A percentile compares a stretch with the other conserved stretches of the same genome.
Conservation (phyloP, 192 early-diverging fungal species). For the Dissophora globulifera region DNA sequence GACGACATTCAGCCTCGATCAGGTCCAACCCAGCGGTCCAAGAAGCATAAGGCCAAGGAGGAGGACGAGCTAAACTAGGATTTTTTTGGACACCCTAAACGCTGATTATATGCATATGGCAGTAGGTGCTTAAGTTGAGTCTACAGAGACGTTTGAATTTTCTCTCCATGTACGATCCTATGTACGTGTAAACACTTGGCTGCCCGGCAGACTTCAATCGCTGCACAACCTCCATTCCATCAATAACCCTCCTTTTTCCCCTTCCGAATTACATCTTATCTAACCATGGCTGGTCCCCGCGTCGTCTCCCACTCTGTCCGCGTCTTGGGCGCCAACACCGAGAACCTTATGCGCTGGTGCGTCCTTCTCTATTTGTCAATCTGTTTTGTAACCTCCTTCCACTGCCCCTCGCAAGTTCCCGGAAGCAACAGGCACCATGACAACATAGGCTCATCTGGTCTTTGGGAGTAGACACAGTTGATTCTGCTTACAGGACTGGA, state of each 20-base stretch:
- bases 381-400: background rate
- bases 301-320: slow-evolving; percentile 49
- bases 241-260: slow-evolving; percentile 1
- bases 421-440: background rate
- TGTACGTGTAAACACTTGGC: no score
- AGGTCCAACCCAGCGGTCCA: no score
- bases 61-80: no score
- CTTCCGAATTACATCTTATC: background rate
- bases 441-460: no score
- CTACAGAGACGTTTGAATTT: no score
- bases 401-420: background rate
- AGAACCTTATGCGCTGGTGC: slow-evolving; percentile 50
- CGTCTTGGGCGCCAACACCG: slow-evolving; percentile 51
- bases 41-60: no score
- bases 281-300: slow-evolving; percentile 53
- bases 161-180: no score
- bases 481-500: background rate
- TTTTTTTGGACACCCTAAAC: no score
- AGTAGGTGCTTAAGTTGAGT: no score
- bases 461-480: no score
- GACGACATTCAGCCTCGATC: no score
- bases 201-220: background rate
- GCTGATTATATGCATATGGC: no score
- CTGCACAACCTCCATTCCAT: background rate
- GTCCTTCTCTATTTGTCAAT: background rate